Evolutionary conservation across 345 rosid species (phyloP), one percentile per base, ranked within the genome.

Genomic region (Bretschneidera sinensis): DNA sequence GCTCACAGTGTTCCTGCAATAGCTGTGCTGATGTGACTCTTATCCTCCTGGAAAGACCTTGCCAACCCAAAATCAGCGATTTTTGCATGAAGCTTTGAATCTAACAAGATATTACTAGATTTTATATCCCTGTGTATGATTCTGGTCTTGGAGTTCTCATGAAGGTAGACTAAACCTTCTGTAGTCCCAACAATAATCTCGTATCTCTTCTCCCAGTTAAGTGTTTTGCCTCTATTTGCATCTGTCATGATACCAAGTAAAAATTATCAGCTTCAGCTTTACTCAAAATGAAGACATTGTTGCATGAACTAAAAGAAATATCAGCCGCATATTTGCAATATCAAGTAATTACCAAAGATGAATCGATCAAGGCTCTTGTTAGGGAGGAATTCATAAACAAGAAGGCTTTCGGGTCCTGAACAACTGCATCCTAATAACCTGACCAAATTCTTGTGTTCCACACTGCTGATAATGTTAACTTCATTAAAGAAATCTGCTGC

Each of bases 51-150:
- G 68, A 88, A 94, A 51, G 99, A 81, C 70, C 97, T 84, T 0
- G 99, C 97, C 52, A 94, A 80, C 23, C 97, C 99, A 63, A 94
- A 90, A 73, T 94, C 99, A 0, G 99, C 97, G 33, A 90, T 90
- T 70, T 88, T 94, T 6, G 99, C 92, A 1, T 88, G 90, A n/a
- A 90, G 71, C 73, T 76, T 84, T 17, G 83, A 74, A 58, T 94
- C 95, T 61, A 90, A 60, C 75, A 94, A 80, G 65, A 88, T 90
- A 22, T 90, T 94, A 39, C 99, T 94, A 43, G 96, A 90, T 80
- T 94, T 94, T 43, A 83, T 82, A 43, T 94, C 97, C 74, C 99
- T 80, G 70, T 94, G 97, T 54, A 90, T 89, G 54, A 88, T 94
- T 65, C 75, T 86, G 68, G 43, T 82, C 35, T 64, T 73, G 20